Conservation (phyloP, 306 rosid genomes). For the Psophocarpus tetragonolobus region DNA sequence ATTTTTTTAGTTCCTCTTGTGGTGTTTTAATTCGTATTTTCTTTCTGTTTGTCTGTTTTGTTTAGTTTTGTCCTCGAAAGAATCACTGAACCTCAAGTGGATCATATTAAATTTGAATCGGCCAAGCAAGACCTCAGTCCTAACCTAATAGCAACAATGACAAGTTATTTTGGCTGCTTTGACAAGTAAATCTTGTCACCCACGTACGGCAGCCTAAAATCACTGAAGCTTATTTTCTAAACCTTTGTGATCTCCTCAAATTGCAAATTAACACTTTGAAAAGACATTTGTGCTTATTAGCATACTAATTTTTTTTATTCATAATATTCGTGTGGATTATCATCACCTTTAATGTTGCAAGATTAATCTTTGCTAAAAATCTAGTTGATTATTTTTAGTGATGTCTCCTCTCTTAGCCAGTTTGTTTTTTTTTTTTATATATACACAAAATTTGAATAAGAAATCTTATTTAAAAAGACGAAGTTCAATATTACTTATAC, state of each 20-base stretch:
- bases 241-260: not conserved
- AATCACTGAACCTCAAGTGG: not conserved
- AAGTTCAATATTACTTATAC: no score
- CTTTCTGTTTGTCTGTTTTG: not conserved
- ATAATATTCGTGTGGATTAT: no score
- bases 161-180: not conserved
- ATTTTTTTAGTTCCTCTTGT: not conserved
- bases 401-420: no score
- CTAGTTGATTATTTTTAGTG: no score
- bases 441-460: no score
- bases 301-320: no score
- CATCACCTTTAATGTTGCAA: no score
- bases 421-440: no score
- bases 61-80: not conserved
- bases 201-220: not conserved
- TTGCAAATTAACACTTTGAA: not conserved
- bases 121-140: not conserved
- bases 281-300: not conserved
- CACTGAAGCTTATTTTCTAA: not conserved
- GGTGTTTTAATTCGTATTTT: not conserved
- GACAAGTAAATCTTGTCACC: not conserved
- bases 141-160: not conserved
- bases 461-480: no score
- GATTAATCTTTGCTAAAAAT: no score
- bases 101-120: constrained; percentile 12